Evolutionary conservation across 352 stramenopile genomes (phyloP).

Genomic region (Phytophthora tubulina): DNA sequence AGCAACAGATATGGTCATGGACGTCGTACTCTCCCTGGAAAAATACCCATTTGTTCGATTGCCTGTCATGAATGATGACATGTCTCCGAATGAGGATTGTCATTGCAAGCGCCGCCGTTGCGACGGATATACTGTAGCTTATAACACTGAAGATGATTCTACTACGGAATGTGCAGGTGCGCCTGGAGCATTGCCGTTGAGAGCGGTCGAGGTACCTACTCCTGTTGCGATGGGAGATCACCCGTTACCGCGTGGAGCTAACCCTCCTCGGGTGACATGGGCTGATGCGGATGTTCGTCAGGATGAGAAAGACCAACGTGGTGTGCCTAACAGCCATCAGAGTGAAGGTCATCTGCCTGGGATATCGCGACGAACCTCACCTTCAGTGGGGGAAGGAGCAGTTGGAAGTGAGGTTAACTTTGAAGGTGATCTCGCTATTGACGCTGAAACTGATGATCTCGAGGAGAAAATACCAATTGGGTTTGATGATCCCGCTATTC

Average conservation of each 20-base stretch:
- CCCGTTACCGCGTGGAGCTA: background rate
- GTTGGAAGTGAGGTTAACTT: background rate
- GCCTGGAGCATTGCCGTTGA: background rate
- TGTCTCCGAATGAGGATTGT: background rate
- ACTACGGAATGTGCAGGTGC: constrained; percentile 1
- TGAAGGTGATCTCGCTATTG: too few species aligned
- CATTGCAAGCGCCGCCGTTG: constrained; percentile 22
- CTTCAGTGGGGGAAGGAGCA: constrained; percentile 7
- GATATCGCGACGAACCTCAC: background rate
- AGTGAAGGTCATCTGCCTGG: background rate
- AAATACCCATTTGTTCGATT: background rate
- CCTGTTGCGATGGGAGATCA: constrained; percentile 9
- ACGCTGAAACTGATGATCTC: background rate
- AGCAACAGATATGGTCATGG: background rate
- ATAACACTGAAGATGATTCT: background rate
- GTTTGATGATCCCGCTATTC: background rate
- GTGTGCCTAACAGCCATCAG: background rate
- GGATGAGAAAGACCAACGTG: background rate
- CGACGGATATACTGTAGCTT: constrained; percentile 1
- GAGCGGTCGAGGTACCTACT: background rate
- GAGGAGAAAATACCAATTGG: background rate
- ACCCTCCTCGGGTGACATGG: background rate
- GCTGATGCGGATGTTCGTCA: background rate
- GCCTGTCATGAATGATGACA: background rate
- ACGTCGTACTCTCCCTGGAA: background rate